Percentiles rank a stretch among this genome's conserved stretches.
Conservation (phyloP, 192 early-diverging fungal genomes). For the Jimgerdemannia lactiflua region DNA sequence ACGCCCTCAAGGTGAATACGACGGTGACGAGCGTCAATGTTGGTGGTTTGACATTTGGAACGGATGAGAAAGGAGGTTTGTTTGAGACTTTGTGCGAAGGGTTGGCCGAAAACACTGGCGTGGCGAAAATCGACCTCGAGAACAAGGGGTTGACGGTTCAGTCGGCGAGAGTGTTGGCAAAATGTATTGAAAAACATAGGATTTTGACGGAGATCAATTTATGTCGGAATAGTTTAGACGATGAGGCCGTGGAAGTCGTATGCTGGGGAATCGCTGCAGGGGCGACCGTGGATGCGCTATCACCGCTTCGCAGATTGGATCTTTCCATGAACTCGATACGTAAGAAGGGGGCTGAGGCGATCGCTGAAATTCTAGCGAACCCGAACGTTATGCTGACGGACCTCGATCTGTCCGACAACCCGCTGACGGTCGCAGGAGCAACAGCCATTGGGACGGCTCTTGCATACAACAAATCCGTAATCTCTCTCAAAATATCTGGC, state of each 20-base stretch:
- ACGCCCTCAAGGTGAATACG: constrained; percentile 36
- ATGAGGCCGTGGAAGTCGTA: constrained; percentile 25
- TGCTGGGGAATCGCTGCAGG: constrained; percentile 9
- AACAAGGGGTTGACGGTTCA: constrained; percentile 44
- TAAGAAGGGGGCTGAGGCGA: constrained; percentile 18
- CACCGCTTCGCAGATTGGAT: constrained; percentile 26
- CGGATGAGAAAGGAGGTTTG: constrained; percentile 4
- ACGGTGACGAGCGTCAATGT: constrained; percentile 41
- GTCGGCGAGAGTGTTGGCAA: constrained; percentile 4
- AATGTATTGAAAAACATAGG: constrained; percentile 23
- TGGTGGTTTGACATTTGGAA: constrained; percentile 38
- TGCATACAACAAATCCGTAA: constrained; percentile 24
- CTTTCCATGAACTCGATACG: constrained; percentile 39
- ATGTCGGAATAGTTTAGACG: constrained; percentile 41
- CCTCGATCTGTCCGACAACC: constrained; percentile 48
- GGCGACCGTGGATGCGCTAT: constrained; percentile 2
- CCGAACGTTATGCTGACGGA: constrained; percentile 17
- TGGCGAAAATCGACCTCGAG: constrained; percentile 46
- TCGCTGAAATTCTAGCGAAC: constrained; percentile 22
- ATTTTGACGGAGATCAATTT: constrained; percentile 33
- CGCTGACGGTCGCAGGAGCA: constrained; percentile 35
- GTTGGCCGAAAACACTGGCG: constrained; percentile 38
- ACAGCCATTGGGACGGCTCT: constrained; percentile 29
- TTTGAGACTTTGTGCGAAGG: constrained; percentile 37
- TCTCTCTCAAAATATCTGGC: constrained; percentile 28